Conservation (phyloP, 2,329 filamentous ascomycete species). For the Talaromyces sp. region DNA sequence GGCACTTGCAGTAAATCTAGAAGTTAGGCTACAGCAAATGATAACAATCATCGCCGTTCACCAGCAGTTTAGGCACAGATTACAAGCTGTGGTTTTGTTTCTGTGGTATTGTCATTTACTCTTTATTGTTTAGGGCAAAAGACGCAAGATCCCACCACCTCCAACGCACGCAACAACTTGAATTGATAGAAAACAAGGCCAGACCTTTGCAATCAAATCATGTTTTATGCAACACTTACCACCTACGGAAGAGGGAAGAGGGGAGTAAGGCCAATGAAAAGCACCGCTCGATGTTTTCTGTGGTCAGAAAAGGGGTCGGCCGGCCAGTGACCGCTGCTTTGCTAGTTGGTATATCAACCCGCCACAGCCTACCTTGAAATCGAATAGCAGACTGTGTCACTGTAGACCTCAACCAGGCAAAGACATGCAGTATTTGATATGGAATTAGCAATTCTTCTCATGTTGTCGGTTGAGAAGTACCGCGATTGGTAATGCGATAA, state of each 20-base stretch:
- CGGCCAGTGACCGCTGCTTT: conserved; percentile 5
- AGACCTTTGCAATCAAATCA: not conserved
- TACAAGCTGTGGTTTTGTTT: not conserved
- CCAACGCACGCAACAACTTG: not conserved
- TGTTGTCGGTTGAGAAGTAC: not conserved
- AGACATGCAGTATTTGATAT: not conserved
- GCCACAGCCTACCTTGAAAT: not conserved
- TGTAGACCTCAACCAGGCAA: not conserved
- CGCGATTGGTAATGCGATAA: not conserved
- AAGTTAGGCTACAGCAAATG: not conserved
- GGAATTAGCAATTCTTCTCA: not conserved
- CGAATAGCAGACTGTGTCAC: not conserved
- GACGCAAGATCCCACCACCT: not conserved
- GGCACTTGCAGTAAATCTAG: not conserved
- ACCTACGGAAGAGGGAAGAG: not conserved
- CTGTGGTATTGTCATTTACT: not conserved
- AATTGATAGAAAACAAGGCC: not conserved
- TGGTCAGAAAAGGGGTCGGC: not conserved
- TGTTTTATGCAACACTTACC: not conserved
- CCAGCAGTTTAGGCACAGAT: not conserved
- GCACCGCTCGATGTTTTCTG: not conserved
- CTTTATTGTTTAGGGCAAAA: not conserved
- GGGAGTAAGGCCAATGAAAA: not conserved
- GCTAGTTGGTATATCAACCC: not conserved
- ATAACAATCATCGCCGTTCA: not conserved